Evolutionary conservation across 2,329 filamentous ascomycete species (phyloP).

Genomic region (Capronia americana): DNA sequence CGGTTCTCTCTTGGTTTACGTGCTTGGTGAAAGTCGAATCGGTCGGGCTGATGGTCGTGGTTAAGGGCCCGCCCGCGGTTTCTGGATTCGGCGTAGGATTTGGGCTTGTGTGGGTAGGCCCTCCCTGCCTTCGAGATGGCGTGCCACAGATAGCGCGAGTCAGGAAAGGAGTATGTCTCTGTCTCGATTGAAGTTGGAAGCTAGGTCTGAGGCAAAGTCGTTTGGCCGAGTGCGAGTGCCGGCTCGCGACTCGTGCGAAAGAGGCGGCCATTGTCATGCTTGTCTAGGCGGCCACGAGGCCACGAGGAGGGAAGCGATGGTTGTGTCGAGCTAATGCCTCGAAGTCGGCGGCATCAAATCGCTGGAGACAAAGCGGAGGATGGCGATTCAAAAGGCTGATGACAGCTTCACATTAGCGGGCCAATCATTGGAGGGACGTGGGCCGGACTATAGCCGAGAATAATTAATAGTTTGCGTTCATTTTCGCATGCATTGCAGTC

Average conservation of each 20-base stretch:
- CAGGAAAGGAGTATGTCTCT: constrained; percentile 31
- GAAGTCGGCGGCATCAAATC: constrained; percentile 26
- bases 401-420: constrained; percentile 14
- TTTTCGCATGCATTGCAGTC: too few species aligned
- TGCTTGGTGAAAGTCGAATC: constrained; percentile 62
- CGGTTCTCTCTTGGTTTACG: constrained; percentile 46
- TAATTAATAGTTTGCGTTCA: too few species aligned
- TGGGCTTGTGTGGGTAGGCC: constrained; percentile 45
- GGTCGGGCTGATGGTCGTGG: constrained; percentile 63
- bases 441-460: too few species aligned
- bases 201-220: constrained; percentile 63
- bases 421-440: constrained; percentile 16
- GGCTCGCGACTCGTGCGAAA: constrained; percentile 64
- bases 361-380: constrained; percentile 24
- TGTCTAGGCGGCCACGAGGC: constrained; percentile 44
- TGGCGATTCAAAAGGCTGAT: constrained; percentile 4
- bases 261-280: constrained; percentile 64
- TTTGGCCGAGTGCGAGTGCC: constrained; percentile 58
- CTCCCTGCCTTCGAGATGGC: constrained; percentile 56
- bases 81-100: constrained; percentile 44
- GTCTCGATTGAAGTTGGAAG: constrained; percentile 42
- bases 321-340: constrained; percentile 26
- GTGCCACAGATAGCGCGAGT: constrained; percentile 64
- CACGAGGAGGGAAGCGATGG: constrained; percentile 23
- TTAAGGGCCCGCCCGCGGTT: constrained; percentile 36